Evolutionary conservation across 768 basidiomycete genomes (phyloP), one percentile per base, ranked within the genome.

Genomic region (Brasilioporus rufonigricans): DNA sequence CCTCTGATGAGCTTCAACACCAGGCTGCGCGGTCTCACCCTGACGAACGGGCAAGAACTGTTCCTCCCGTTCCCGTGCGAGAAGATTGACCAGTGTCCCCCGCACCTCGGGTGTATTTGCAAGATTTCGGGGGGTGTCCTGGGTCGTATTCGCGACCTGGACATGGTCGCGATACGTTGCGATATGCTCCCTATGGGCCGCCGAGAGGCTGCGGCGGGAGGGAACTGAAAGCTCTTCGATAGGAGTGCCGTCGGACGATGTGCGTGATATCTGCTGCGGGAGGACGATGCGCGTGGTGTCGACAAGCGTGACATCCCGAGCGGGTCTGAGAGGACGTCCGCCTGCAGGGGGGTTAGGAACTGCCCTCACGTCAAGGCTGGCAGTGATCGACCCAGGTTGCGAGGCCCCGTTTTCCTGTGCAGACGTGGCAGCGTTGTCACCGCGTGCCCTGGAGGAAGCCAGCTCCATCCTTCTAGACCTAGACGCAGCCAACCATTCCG

Each of bases 181-280:
- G 10, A 61, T 44, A 29, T 67, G 62, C 10, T 67, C 65, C 43
- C 66, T 56, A 45, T 53, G 61, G 0, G 67, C 59, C 3, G 62
- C 54, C 12, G 64, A 66, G 18, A 64, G 59, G 29, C 59, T 59
- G 26, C 60, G 67, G 19, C 58, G 60, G 16, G 53, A 51, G 29
- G 54, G 50, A 19, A 43, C 12, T 29, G 52, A 36, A n/a, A 57
- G 31, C 1, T 67, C 62, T 2, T 67, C 59, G 8, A 66, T 49
- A 12, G 65, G 59, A 29, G 44, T 56, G 36, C 60, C 62, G 8
- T 64, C 58, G 14, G 65, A 64, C 9, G 62, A 64, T 47, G 56
- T 69, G 10, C 67, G 66, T 38, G 61, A 67, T 55, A 69, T 59
- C 16, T 60, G 44, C 24, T 57, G 59, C 24, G 66, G 67, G 19